Conservation (phyloP, 2,329 filamentous ascomycete species). For the Cytospora paraplurivora region DNA sequence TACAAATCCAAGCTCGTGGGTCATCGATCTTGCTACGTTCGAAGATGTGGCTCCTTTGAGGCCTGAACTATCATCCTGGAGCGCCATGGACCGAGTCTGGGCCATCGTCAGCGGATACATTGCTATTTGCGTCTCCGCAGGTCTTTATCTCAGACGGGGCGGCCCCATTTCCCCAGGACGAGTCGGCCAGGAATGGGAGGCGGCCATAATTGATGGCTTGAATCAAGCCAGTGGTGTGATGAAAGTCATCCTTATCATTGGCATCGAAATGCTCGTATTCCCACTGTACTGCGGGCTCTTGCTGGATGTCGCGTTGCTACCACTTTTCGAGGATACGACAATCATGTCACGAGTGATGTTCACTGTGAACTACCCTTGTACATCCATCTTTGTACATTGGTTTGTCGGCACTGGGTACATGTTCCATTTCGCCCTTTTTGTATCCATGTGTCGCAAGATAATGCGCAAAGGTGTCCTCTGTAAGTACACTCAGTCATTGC, state of each 20-base stretch:
- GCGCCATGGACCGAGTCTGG: slow-evolving; percentile 62
- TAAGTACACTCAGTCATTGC: slow-evolving; percentile 48
- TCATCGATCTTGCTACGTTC: slow-evolving; percentile 56
- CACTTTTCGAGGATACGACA: slow-evolving; percentile 82
- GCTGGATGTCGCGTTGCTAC: slow-evolving; percentile 84
- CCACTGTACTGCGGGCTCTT: slow-evolving; percentile 93
- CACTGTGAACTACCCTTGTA: slow-evolving; percentile 76
- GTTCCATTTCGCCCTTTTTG: slow-evolving; percentile 99
- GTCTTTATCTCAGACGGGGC: slow-evolving; percentile 76
- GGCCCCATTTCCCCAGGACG: slow-evolving; percentile 64
- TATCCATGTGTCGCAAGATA: slow-evolving; percentile 98
- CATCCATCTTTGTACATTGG: slow-evolving; percentile 96
- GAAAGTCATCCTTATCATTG: slow-evolving; percentile 97
- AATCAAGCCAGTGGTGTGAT: slow-evolving; percentile 94
- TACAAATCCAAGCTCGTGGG: slow-evolving; percentile 57
- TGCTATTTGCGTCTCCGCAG: slow-evolving; percentile 72
- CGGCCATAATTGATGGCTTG: slow-evolving; percentile 76
- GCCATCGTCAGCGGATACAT: slow-evolving; percentile 82
- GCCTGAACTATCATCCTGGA: slow-evolving; percentile 67
- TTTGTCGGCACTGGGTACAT: slow-evolving; percentile 98
- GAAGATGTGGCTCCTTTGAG: slow-evolving; percentile 47
- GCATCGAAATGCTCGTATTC: slow-evolving; percentile 98
- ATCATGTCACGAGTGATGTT: slow-evolving; percentile 78
- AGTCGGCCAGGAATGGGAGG: slow-evolving; percentile 68
- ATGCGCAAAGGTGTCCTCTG: slow-evolving; percentile 92